Base-by-base conservation (phyloP, 352 stramenopile genomes). In the Pythium dissotocum region DNA sequence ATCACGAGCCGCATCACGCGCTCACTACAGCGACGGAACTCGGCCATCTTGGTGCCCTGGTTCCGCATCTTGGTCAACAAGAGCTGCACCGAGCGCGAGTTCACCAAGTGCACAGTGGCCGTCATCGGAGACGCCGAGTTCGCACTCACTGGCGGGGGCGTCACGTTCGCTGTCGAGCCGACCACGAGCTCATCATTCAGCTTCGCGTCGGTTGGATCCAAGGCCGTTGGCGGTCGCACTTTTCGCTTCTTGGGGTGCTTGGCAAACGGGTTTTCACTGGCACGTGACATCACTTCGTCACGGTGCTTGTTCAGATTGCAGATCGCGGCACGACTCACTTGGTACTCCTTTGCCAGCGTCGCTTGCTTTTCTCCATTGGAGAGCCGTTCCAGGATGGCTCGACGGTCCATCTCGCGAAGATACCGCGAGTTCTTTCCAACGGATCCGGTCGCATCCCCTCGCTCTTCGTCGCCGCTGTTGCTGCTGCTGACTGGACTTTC, bases 241-340 rank as follows among this genome's bases (percentile, higher is more conserved):
- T 71, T 75, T 30, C 62, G 49, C 51, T 86, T 85, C 69, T 87
- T 88, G 0, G 82, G 78, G 59, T 87, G 77, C 63, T 87, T 88
- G 10, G 80, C 77, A 46, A 87, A 51, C 6, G 80, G 80, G 63
- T 89, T 84, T 35, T 77, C 65, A 69, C 82, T 63, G 48, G 75
- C 66, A 8, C 78, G 69, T 1, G 75, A 80, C 58, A 90, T 40
- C 1, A 88, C 78, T 26, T 77, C 71, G 21, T 82, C 70, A 6
- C 82, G 67, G 56, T 89, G 78, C 67, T 89, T 89, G 70, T 83
- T 79, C 26, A 84, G 62, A 58, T 89, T 89, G 63, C 79, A 87
- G 33, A 89, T 89, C 10, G 79, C 79, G 0, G 82, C 79, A 18
- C 82, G 82, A 44, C 74, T 88, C 33, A 89, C 80, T 30, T 80